These are phyloP conservation scores for Coemansia sp. DNA, from an alignment of 192 early-diverging fungal genomes.

Conservation along the genomic window DNA sequence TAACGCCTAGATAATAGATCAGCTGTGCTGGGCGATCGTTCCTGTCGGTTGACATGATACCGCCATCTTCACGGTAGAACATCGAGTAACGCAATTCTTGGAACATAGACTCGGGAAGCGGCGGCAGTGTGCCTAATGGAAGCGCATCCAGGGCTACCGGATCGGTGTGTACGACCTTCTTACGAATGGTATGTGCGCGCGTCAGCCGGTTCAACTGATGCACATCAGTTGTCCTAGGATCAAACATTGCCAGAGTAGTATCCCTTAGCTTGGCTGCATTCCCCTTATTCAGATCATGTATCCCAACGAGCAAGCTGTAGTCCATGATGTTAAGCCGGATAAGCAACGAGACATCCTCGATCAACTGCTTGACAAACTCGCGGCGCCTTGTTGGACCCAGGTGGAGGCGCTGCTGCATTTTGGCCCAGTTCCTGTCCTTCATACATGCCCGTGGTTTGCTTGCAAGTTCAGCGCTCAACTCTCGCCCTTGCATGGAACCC, in stretches of 20 bases:
- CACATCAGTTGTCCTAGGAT: constrained; percentile 57
- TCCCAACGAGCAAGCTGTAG: constrained; percentile 92
- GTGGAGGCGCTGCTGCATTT: constrained; percentile 68
- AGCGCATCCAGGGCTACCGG: constrained; percentile 51
- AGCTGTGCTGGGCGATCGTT: constrained; percentile 64
- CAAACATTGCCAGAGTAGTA: constrained; percentile 83
- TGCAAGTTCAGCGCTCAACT: constrained; percentile 69
- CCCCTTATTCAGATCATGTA: constrained; percentile 82
- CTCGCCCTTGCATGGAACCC: constrained; percentile 86
- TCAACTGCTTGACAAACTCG: constrained; percentile 82
- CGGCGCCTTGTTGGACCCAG: constrained; percentile 79
- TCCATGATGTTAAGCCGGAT: constrained; percentile 92
- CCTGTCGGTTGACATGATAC: constrained; percentile 75
- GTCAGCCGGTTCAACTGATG: constrained; percentile 48
- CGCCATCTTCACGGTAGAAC: constrained; percentile 91
- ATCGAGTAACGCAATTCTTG: constrained; percentile 64
- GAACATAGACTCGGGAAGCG: constrained; percentile 56
- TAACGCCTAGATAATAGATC: constrained; percentile 95
- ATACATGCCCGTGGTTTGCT: constrained; percentile 86
- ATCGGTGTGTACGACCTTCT: constrained; percentile 52
- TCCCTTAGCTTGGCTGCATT: constrained; percentile 91
- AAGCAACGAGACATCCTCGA: constrained; percentile 80
- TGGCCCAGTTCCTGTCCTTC: constrained; percentile 97
- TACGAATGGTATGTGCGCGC: constrained; percentile 54
- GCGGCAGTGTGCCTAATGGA: constrained; percentile 35